Percentiles rank a stretch among this genome's conserved stretches.
Conservation (phyloP, 768 basidiomycete genomes). For the Russula griseocarnosa region DNA sequence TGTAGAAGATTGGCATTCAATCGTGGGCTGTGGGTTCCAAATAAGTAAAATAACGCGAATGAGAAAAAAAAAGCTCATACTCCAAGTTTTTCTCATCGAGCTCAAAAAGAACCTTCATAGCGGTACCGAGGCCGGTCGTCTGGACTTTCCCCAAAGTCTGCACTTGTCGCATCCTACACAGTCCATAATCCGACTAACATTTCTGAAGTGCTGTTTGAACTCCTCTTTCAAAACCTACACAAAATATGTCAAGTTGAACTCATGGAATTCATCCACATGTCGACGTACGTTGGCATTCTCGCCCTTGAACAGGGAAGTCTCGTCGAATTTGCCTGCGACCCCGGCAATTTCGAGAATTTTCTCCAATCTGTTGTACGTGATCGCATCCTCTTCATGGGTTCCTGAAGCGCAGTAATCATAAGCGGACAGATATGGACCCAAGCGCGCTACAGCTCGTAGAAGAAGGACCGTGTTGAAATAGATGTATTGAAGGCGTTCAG, state of each 20-base stretch:
- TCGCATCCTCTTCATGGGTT: constrained; percentile 56
- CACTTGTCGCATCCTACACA: constrained; percentile 99
- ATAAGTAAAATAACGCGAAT: constrained; percentile 16
- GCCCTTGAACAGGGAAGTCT: constrained; percentile 82
- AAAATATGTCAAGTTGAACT: constrained; percentile 1
- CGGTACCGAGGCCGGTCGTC: constrained; percentile 90
- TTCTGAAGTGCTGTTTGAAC: constrained; percentile 95
- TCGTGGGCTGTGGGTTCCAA: constrained; percentile 51
- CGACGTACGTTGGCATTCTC: constrained; percentile 70
- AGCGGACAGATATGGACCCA: constrained; percentile 79
- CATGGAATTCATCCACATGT: not conserved
- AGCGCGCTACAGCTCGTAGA: constrained; percentile 82
- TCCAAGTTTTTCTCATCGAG: constrained; percentile 85
- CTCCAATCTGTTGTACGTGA: constrained; percentile 52
- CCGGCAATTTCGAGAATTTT: constrained; percentile 65
- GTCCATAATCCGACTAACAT: constrained; percentile 96
- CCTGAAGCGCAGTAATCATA: constrained; percentile 88
- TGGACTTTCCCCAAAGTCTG: constrained; percentile 95
- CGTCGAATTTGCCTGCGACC: constrained; percentile 79
- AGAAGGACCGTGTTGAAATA: constrained; percentile 95
- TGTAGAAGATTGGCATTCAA: constrained; percentile 77
- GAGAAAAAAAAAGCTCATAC: constrained; percentile 39
- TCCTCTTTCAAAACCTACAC: constrained; percentile 85
- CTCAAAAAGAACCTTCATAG: constrained; percentile 93
- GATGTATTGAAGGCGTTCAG: constrained; percentile 93